Conservation (phyloP, 164 flowering plant species). For the Litsea cubeba region DNA sequence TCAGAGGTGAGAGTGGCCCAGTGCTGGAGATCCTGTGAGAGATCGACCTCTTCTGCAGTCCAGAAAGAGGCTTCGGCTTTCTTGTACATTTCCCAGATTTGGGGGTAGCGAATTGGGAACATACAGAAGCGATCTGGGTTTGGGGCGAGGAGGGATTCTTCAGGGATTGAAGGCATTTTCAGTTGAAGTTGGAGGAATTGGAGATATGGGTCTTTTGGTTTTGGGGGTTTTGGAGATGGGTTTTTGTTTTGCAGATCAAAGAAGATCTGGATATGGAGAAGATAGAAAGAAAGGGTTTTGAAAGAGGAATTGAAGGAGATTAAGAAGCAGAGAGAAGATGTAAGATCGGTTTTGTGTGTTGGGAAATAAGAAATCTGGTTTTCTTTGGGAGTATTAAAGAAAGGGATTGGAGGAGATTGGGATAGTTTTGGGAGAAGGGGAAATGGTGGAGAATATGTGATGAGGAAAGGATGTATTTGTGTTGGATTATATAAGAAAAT, state of each 20-base stretch:
- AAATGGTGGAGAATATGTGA: background rate
- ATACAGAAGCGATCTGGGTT: conserved; percentile 91
- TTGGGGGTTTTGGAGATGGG: background rate
- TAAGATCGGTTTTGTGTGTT: background rate
- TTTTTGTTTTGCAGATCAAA: background rate
- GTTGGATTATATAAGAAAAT: background rate
- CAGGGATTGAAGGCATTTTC: conserved; percentile 56
- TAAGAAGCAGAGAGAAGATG: background rate
- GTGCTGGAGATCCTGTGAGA: conserved; percentile 68
- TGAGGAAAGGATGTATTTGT: background rate
- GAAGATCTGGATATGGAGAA: background rate
- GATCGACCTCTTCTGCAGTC: conserved; percentile 94
- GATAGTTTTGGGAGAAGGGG: no score
- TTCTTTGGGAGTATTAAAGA: background rate
- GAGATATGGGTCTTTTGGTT: background rate
- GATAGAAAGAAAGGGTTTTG: background rate
- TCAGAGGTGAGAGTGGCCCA: conserved; percentile 39
- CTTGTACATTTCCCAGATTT: conserved; percentile 97
- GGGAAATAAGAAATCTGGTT: background rate
- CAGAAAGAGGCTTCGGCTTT: conserved; percentile 90
- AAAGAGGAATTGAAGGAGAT: background rate
- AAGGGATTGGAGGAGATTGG: no score
- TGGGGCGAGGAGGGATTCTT: conserved; percentile 71
- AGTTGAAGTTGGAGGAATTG: background rate
- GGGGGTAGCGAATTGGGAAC: conserved; percentile 87